These are phyloP conservation scores for Amylocarpus encephaloides DNA, from an alignment of 2,329 filamentous ascomycete species.

Conservation along the genomic window DNA sequence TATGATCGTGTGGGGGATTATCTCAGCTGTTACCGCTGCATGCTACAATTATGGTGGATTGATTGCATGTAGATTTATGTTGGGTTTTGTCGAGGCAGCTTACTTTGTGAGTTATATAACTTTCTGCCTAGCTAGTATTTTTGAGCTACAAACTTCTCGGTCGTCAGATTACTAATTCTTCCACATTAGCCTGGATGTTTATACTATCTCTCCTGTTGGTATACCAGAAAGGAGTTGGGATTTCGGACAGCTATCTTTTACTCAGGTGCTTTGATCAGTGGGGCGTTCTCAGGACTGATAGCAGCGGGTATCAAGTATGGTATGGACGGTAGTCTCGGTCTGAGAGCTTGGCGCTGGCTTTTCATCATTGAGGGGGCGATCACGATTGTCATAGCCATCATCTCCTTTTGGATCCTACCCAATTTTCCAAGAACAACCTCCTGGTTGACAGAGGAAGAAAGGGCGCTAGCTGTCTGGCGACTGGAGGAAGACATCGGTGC, in stretches of 20 bases:
- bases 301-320: slow-evolving; percentile 60
- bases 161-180: neutral
- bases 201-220: slow-evolving; percentile 61
- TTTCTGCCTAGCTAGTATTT: neutral
- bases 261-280: slow-evolving; percentile 61
- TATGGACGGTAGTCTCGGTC: slow-evolving; percentile 51
- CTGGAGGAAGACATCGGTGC: slow-evolving; percentile 59
- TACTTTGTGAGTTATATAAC: slow-evolving; percentile 39
- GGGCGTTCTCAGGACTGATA: slow-evolving; percentile 64
- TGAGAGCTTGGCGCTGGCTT: slow-evolving; percentile 58
- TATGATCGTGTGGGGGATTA: slow-evolving; percentile 44
- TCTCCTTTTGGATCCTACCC: slow-evolving; percentile 54
- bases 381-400: slow-evolving; percentile 54
- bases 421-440: slow-evolving; percentile 57
- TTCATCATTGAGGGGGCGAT: slow-evolving; percentile 66
- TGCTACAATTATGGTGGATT: slow-evolving; percentile 42
- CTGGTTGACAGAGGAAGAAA: slow-evolving; percentile 52
- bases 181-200: slow-evolving; percentile 36
- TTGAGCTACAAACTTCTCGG: neutral
- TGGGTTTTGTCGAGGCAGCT: slow-evolving; percentile 49
- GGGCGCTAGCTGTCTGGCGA: slow-evolving; percentile 51
- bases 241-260: slow-evolving; percentile 62
- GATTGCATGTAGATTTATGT: slow-evolving; percentile 41
- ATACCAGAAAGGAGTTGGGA: slow-evolving; percentile 61
- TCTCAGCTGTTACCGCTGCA: slow-evolving; percentile 43